phyloP scores from a whole-genome alignment of 768 basidiomycete genomes.

The Nidula microcarpa region DNA sequence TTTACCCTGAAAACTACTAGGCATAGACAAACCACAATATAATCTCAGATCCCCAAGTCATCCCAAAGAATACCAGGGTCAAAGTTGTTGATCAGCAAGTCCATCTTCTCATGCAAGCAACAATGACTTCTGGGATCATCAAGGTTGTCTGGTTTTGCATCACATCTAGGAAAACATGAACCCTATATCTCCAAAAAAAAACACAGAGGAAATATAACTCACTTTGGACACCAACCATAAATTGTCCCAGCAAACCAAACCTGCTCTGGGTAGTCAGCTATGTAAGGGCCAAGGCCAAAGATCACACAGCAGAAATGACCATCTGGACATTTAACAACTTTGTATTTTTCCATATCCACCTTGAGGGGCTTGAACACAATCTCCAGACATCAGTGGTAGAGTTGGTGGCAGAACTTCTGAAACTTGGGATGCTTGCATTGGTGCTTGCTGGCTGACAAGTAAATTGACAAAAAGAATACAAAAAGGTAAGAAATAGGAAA shows the following conservation, averaged over 20 bases:
- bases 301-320: slow-evolving; percentile 25
- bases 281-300: slow-evolving; percentile 26
- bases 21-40: slow-evolving; percentile 23
- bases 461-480: background rate
- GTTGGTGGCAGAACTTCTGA: slow-evolving; percentile 15
- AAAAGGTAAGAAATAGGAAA: background rate
- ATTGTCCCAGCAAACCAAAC: slow-evolving; percentile 21
- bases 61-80: slow-evolving; percentile 25
- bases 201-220: background rate
- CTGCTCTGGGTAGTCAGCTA: slow-evolving; percentile 36
- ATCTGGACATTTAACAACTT: slow-evolving; percentile 24
- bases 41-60: slow-evolving; percentile 24
- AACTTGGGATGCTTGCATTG: slow-evolving; percentile 11
- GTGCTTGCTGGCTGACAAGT: slow-evolving; percentile 10
- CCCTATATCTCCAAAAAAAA: background rate
- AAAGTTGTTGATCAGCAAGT: slow-evolving; percentile 18
- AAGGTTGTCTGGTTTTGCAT: slow-evolving; percentile 13
- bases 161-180: slow-evolving; percentile 13
- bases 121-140: slow-evolving; percentile 10
- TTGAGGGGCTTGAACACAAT: slow-evolving; percentile 10
- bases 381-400: slow-evolving; percentile 20
- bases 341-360: slow-evolving; percentile 11
- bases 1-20: background rate
- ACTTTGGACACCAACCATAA: slow-evolving; percentile 16
- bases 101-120: slow-evolving; percentile 15